Evolutionary conservation across 768 basidiomycete genomes (phyloP), one percentile per base, ranked within the genome.

Genomic region (Lactarius sp.): DNA sequence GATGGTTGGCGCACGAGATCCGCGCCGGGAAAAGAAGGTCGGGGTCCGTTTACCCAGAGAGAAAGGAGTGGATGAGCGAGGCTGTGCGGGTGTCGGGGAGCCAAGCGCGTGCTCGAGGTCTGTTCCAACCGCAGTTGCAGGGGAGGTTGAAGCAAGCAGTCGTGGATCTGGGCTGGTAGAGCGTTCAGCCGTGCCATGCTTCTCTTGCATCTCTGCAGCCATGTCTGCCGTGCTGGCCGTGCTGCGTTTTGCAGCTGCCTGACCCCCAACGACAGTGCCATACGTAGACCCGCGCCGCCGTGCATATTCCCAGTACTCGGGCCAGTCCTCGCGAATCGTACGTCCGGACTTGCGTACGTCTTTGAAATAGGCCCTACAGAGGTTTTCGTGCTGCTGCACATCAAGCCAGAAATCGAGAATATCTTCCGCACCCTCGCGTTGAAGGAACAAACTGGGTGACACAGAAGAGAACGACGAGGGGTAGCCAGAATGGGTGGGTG

Each of bases 341-440:
- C 90, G 84, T 3, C 95, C 94, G 0, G 94, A 94, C 77, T 95
- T 94, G 71, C 92, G 88, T 58, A 99, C 86, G 75, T 98, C 97
- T 80, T 98, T 97, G 85, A 99, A 98, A 76, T 98, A 98, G 8
- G 96, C 97, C 65, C 95, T 84, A 75, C 96, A 98, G 39, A 99
- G 85, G 73, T 98, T 98, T 78, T 98, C 97, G 74, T 99, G 97
- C 76, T 98, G 97, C 70, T 97, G 94, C 6, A 98, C 97, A 73
- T 99, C 97, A 34, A 99, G 83, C 95, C 96, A 98, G 71, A 98
- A 98, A 74, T 99, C 97, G 51, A 99, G 78, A 54, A 94, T 90
- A 74, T 99, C 97, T 73, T 98, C 96, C 59, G 92, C 86, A 31
- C 93, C 92, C 76, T 99, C 96, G 41, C 94, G 85, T 73, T 98